These are phyloP conservation scores for Apiospora rasikravindrae DNA, from an alignment of 2,329 filamentous ascomycete species.

Conservation along the genomic window DNA sequence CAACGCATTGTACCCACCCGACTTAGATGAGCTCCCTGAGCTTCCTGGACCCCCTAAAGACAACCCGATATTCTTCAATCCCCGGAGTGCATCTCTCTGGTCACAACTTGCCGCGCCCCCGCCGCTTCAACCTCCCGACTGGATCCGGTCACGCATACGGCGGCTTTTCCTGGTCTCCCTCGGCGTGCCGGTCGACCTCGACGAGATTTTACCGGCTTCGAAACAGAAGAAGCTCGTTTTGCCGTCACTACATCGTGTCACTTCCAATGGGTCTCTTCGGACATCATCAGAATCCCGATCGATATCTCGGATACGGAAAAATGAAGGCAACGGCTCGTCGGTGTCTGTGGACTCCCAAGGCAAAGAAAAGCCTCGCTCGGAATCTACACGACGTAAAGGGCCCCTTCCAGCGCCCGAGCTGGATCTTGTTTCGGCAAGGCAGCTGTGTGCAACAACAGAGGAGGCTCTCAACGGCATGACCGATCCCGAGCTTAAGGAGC, in stretches of 20 bases:
- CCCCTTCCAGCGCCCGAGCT: slow-evolving; percentile 74
- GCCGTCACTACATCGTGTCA: slow-evolving; percentile 66
- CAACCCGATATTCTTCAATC: slow-evolving; percentile 77
- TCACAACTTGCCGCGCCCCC: slow-evolving; percentile 94
- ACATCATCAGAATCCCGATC: slow-evolving; percentile 61
- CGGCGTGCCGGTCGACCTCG: slow-evolving; percentile 92
- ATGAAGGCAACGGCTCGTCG: slow-evolving; percentile 58
- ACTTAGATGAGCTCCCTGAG: slow-evolving; percentile 56
- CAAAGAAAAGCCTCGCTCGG: slow-evolving; percentile 47
- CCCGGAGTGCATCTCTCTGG: slow-evolving; percentile 90
- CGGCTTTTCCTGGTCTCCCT: slow-evolving; percentile 94
- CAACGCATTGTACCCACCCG: slow-evolving; percentile 66
- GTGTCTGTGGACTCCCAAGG: slow-evolving; percentile 66
- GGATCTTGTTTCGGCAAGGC: slow-evolving; percentile 77
- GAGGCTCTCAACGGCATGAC: slow-evolving; percentile 82
- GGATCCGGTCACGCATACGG: slow-evolving; percentile 94
- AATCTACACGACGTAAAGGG: slow-evolving; percentile 55
- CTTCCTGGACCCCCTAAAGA: slow-evolving; percentile 58
- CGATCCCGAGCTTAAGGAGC: slow-evolving; percentile 73
- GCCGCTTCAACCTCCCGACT: slow-evolving; percentile 92
- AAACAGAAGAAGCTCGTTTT: slow-evolving; percentile 98
- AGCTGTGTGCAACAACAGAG: slow-evolving; percentile 83
- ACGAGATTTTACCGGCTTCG: slow-evolving; percentile 94
- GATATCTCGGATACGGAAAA: slow-evolving; percentile 51
- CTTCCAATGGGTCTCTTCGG: slow-evolving; percentile 56